phyloP scores from a whole-genome alignment of 331 rosid species.

The Dryas integrifolia region DNA sequence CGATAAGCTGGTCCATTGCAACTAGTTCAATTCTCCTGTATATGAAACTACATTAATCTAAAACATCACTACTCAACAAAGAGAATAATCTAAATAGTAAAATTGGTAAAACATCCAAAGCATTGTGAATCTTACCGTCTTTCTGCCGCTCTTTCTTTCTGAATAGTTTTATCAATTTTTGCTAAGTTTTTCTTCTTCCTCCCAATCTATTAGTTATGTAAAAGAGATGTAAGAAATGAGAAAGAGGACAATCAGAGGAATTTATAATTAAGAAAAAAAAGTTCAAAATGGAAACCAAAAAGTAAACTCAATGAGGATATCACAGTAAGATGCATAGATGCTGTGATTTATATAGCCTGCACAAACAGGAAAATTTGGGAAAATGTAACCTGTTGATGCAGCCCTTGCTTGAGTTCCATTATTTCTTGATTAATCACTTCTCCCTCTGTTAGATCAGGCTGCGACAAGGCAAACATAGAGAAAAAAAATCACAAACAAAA shows the following conservation, averaged over 20 bases:
- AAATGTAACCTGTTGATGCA: constrained; percentile 63
- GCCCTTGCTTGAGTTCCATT: constrained; percentile 59
- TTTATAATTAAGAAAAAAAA: constrained; percentile 14
- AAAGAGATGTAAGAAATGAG: constrained; percentile 26
- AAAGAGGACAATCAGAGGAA: constrained; percentile 7
- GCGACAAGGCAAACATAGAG: constrained; percentile 25
- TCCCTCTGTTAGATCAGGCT: constrained; percentile 85
- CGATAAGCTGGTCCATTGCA: constrained; percentile 87
- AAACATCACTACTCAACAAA: constrained; percentile 1
- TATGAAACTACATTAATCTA: constrained; percentile 18
- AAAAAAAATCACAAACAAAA: constrained; percentile 15
- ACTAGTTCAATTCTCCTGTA: constrained; percentile 77
- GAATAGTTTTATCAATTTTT: constrained; percentile 54
- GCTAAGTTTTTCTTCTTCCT: constrained; percentile 61
- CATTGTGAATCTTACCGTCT: constrained; percentile 48
- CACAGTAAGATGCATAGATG: neutral
- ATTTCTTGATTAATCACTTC: constrained; percentile 67
- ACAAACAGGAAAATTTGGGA: constrained; percentile 4
- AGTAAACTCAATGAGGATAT: neutral
- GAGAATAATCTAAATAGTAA: neutral
- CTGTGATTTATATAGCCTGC: neutral
- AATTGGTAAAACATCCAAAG: constrained; percentile 18
- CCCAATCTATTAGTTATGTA: constrained; percentile 48
- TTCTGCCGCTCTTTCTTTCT: constrained; percentile 56
- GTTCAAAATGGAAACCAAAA: constrained; percentile 23